These are phyloP conservation scores for Aurantiochytrium sp. DNA, from an alignment of 108 stramenopile species.

Conservation along the genomic window DNA sequence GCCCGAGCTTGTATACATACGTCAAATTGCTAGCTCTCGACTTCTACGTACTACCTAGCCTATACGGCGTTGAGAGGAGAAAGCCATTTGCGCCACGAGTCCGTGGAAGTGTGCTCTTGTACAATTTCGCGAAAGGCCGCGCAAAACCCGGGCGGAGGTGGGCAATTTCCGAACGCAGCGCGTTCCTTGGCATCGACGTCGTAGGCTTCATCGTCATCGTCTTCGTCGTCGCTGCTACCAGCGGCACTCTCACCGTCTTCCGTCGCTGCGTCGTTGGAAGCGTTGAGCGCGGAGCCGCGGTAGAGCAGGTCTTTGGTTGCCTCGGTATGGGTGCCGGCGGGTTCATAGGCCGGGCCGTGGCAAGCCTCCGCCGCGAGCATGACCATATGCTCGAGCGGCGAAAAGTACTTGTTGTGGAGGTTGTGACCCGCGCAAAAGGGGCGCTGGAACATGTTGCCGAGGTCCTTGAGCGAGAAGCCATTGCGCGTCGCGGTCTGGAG, in stretches of 20 bases:
- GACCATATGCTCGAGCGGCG: not conserved
- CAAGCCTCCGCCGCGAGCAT: not conserved
- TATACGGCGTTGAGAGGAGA: not conserved
- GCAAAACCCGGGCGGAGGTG: not conserved
- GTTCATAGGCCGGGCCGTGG: not conserved
- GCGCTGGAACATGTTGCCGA: constrained; percentile 4
- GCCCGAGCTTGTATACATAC: too few species aligned
- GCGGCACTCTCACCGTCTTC: not conserved
- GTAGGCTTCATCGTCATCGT: not conserved
- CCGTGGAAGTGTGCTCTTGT: not conserved
- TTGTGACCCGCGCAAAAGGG: constrained; percentile 21
- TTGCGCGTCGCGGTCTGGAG: not conserved
- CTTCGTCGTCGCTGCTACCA: not conserved
- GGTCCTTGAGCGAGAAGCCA: not conserved
- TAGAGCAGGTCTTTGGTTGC: not conserved
- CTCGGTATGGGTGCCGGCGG: not conserved
- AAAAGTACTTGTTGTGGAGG: constrained; percentile 31
- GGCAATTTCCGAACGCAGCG: not conserved
- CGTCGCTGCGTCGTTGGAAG: not conserved
- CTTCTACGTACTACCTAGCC: too few species aligned
- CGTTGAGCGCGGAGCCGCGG: not conserved
- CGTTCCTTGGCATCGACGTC: constrained; percentile 11
- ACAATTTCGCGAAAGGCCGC: not conserved
- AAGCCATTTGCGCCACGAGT: not conserved
- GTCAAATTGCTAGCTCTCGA: too few species aligned